phyloP scores from a whole-genome alignment of 805 yeast genomes.

The Cyberlindnera mississippiensis region DNA sequence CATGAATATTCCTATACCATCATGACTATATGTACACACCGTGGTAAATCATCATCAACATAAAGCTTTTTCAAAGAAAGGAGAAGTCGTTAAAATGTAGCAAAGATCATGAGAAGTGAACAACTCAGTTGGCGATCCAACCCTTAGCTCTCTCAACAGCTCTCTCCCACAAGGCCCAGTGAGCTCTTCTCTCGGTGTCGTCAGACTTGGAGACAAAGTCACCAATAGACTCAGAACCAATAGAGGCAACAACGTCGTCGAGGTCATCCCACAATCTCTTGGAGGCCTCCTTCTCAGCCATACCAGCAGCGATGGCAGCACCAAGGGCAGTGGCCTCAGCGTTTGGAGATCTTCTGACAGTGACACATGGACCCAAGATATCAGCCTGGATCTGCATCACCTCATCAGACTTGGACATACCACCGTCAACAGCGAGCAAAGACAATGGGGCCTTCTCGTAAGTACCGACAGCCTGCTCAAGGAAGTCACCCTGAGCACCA shows the following conservation, averaged over 20 bases:
- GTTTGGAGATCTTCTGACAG: slow-evolving; percentile 74
- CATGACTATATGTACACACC: slow-evolving; percentile 13
- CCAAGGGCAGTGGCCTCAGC: slow-evolving; percentile 94
- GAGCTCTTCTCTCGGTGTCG: slow-evolving; percentile 55
- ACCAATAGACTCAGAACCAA: slow-evolving; percentile 34
- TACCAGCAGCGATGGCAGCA: slow-evolving; percentile 94
- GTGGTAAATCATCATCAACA: slow-evolving; percentile 9
- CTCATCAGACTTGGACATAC: slow-evolving; percentile 87
- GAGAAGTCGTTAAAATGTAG: too few species aligned
- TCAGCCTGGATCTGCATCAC: slow-evolving; percentile 94
- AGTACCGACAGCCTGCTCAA: slow-evolving; percentile 44
- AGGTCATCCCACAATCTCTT: slow-evolving; percentile 72
- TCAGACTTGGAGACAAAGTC: slow-evolving; percentile 40
- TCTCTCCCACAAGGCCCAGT: slow-evolving; percentile 77
- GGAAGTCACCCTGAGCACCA: slow-evolving; percentile 50
- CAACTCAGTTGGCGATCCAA: slow-evolving; percentile 48
- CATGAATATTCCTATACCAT: slow-evolving; percentile 10
- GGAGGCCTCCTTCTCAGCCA: slow-evolving; percentile 44
- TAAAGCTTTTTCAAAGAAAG: not conserved
- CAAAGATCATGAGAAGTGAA: not conserved
- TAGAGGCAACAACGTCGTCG: slow-evolving; percentile 54
- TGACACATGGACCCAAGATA: slow-evolving; percentile 81
- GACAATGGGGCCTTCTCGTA: slow-evolving; percentile 49
- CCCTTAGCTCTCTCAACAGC: slow-evolving; percentile 80
- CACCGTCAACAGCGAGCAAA: slow-evolving; percentile 82